Evolutionary conservation across 768 basidiomycete species (phyloP).

Genomic region (Collybia sordida): DNA sequence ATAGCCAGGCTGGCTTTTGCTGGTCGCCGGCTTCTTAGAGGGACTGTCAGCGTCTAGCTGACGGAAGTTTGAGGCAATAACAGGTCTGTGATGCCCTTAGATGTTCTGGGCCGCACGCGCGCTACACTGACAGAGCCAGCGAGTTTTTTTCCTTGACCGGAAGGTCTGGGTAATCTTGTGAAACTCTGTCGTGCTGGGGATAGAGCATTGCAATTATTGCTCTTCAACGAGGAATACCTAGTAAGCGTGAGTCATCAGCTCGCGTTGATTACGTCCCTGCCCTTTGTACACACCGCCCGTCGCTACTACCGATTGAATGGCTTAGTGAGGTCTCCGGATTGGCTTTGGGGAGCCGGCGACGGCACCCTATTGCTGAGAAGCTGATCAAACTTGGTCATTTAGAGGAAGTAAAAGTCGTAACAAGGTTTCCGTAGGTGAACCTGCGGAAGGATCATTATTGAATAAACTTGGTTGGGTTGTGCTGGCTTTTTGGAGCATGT

Average conservation of each 20-base stretch:
- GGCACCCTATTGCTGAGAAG: conserved; percentile 48
- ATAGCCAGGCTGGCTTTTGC: conserved; percentile 13
- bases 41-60: conserved; percentile 80
- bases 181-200: conserved; percentile 82
- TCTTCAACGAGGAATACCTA: conserved; percentile 91
- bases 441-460: conserved; percentile 76
- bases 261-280: conserved; percentile 56
- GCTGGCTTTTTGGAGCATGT: conserved; percentile 32
- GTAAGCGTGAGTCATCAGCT: conserved; percentile 89
- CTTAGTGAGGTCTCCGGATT: conserved; percentile 86
- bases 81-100: conserved; percentile 91
- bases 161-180: conserved; percentile 69
- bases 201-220: conserved; percentile 91
- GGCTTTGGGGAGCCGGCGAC: conserved; percentile 62
- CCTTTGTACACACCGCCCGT: conserved; percentile 61
- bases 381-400: conserved; percentile 79
- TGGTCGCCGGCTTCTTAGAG: conserved; percentile 66
- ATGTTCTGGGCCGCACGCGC: conserved; percentile 87
- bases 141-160: conserved; percentile 37
- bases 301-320: conserved; percentile 91
- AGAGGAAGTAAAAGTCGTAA: conserved; percentile 85
- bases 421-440: conserved; percentile 83
- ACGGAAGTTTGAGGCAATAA: conserved; percentile 89
- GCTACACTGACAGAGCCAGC: conserved; percentile 90
- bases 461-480: conserved; percentile 31